Conservation (phyloP, 139 green algal species). For the Chlorella sp. region DNA sequence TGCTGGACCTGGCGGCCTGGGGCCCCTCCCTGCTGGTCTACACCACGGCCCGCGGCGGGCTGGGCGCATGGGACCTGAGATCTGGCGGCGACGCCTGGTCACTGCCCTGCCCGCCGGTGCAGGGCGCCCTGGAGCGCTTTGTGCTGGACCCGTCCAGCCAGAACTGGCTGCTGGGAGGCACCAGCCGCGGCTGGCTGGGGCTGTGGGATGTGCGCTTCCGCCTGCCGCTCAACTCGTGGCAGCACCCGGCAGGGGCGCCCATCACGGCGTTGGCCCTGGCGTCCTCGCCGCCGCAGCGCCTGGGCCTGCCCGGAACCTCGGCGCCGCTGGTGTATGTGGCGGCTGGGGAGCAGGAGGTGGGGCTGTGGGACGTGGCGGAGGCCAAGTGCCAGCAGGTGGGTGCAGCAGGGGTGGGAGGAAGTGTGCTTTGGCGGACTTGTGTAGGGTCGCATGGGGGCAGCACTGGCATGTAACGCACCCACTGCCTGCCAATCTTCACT, state of each 20-base stretch:
- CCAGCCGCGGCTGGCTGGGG: conserved; percentile 59
- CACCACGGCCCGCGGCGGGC: conserved; percentile 68
- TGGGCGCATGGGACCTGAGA: conserved; percentile 82
- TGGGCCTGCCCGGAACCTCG: conserved; percentile 47
- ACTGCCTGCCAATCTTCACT: neutral
- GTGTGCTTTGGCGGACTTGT: neutral
- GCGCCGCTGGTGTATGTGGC: conserved; percentile 80
- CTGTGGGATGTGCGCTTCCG: conserved; percentile 88
- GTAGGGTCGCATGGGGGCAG: neutral
- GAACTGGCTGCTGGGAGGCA: conserved; percentile 76
- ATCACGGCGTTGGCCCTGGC: conserved; percentile 66
- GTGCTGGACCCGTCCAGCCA: conserved; percentile 53
- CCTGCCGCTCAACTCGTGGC: conserved; percentile 50
- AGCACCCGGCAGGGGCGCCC: conserved; percentile 37
- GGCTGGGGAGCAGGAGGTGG: conserved; percentile 76
- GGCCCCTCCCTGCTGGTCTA: conserved; percentile 70
- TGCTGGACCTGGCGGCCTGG: conserved; percentile 70
- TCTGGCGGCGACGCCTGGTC: conserved; percentile 61
- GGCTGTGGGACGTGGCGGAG: conserved; percentile 77
- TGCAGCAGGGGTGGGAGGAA: neutral
- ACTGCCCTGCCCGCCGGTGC: conserved; percentile 45
- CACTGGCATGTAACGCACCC: neutral
- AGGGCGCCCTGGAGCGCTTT: conserved; percentile 64
- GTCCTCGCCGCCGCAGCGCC: conserved; percentile 42
- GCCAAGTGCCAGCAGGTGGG: conserved; percentile 52